Evolutionary conservation across 2,329 filamentous ascomycete genomes (phyloP), one percentile per base, ranked within the genome.

Genomic region (Botrytis cinerea): DNA sequence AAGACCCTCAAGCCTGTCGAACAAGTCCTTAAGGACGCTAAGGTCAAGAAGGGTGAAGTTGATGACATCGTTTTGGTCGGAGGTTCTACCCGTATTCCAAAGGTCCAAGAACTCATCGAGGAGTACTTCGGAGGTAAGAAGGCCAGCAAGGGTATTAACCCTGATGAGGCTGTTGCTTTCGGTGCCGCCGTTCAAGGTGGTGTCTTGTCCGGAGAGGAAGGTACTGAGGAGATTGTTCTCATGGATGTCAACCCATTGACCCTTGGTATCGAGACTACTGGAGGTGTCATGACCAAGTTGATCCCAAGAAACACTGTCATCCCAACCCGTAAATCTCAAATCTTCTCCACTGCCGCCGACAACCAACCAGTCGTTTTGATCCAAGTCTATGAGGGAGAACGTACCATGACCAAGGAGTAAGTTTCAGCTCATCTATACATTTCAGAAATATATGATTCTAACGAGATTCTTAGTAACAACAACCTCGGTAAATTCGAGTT

Each of bases 71-170:
- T 99, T 78, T 91, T 98, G 70, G 95, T 98, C 77, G 96, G 96
- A 91, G 96, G 96, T 85, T 98, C 96, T 75, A 98, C 96, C 78
- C 95, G 96, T 93, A 98, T 99, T 80, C 95, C 96, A 84, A 98
- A 98, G 92, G 95, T 98, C 78, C 92, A 97, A 86, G 84, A 90
- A 80, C 91, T 98, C 82, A 93, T 98, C 78, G 94, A 98, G 88
- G 95, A 98, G 85, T 98, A 89, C 90, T 98, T 98, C 84, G 87
- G 83, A 80, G 92, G 95, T 84, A 98, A 98, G 93, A 95, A 96
- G 89, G 94, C 95, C 80, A 95, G 92, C 89, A 98, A 98, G 93
- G 94, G 94, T 86, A 97, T 99, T 84, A 98, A 98, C 90, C 96
- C 96, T 80, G 96, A 99, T 82, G 96, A 98, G 88, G 96, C 96